Base-by-base conservation (phyloP, 179 eudicot genomes). In the Spergularia azorica region DNA sequence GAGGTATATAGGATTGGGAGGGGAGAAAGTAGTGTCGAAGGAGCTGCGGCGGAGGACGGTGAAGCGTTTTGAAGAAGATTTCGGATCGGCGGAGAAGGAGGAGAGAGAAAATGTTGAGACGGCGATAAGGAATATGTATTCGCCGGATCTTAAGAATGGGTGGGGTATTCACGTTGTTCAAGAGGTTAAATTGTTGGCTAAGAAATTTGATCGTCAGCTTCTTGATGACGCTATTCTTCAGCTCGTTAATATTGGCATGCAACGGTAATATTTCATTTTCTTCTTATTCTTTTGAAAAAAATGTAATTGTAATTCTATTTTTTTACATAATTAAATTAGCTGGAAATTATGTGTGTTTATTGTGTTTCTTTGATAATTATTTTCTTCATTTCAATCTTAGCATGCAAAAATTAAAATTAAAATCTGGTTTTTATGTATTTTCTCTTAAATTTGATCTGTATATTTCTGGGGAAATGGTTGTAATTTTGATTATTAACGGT, bases 81-180 rank as follows among this genome's bases (percentile, higher is more conserved):
- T 89, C 41, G 88, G 83, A 67, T 74, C 78, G 10, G 86, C 80
- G 66, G 83, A 71, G 48, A 81, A 76, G 2, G 85, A 79, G 58
- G 93, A 86, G 79, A 88, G 75, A 12, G 79, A 72, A 20, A 71
- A 74, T 57, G 88, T 90, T 11, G 90, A 87, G 39, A 12, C 38
- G 26, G 92, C 83, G 13, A 90, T 94, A 5, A 82, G 63, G 87
- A 85, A 89, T 64, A 87, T 92, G 97, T 94, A 94, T 63, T 58
- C 81, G 0, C 97, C 97, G 3, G 97, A 94, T 88, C 87, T 94
- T 65, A 84, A 72, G 57, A 56, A 54, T 5, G 98, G 98, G 5
- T 94, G 98, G 98, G 98, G 98, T 6, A 74, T 92, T 39, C 95
- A 92, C 79, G 91, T 94, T 6, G 97, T 94, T 60, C 98, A 90